Conservation (phyloP, 139 green algal genomes). For the Micromonas pusilla region DNA sequence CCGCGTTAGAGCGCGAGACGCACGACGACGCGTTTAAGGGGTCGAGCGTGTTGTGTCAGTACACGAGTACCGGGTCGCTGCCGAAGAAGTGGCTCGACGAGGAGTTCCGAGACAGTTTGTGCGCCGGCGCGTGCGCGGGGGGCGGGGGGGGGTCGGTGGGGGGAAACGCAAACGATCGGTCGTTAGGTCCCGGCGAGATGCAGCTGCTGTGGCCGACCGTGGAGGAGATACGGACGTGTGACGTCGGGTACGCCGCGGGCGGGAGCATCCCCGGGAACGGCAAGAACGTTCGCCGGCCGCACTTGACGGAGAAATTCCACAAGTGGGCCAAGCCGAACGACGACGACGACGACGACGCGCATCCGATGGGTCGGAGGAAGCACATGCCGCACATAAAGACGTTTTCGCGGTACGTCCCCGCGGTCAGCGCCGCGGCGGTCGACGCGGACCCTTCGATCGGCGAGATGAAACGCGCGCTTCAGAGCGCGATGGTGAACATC, state of each 20-base stretch:
- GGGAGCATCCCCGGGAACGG: slow-evolving; percentile 50
- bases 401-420: slow-evolving; percentile 39
- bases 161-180: background rate
- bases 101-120: background rate
- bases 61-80: background rate
- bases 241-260: slow-evolving; percentile 62
- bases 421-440: too few relatives aligned
- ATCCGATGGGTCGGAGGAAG: slow-evolving; percentile 43
- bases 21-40: background rate
- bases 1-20: background rate
- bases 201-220: slow-evolving; percentile 62
- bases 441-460: too few relatives aligned
- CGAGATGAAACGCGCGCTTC: too few relatives aligned
- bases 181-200: background rate
- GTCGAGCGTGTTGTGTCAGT: background rate
- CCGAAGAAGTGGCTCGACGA: background rate
- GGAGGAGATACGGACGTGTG: slow-evolving; percentile 48
- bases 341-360: background rate
- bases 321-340: background rate
- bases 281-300: background rate
- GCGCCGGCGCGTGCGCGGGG: background rate
- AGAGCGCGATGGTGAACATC: too few relatives aligned
- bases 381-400: slow-evolving; percentile 79
- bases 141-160: too few relatives aligned
- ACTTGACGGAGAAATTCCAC: background rate